phyloP scores from a whole-genome alignment of 441 rosid genomes.

The Biscutella auriculata region DNA sequence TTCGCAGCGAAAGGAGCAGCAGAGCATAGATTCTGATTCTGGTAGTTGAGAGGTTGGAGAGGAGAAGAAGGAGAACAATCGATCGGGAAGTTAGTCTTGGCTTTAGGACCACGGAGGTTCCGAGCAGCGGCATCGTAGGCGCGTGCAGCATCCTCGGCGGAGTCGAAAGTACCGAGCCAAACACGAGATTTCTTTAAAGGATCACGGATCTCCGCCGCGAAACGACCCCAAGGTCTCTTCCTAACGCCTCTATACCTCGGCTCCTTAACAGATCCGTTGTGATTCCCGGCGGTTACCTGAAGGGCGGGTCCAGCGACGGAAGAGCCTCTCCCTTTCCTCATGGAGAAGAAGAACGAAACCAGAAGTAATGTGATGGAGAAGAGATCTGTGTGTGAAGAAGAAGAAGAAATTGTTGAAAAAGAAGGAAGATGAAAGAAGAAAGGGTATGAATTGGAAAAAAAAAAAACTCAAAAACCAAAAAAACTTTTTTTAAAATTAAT shows the following conservation, averaged over 20 bases:
- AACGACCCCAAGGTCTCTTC: constrained; percentile 71
- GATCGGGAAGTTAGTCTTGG: constrained; percentile 64
- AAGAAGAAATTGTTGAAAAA: constrained; percentile 9
- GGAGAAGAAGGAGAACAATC: constrained; percentile 16
- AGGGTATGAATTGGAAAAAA: constrained; percentile 17
- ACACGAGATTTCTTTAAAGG: constrained; percentile 69
- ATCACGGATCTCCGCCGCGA: constrained; percentile 90
- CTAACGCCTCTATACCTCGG: constrained; percentile 70
- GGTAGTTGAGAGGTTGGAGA: constrained; percentile 19
- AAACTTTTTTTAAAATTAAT: not conserved
- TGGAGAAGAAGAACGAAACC: constrained; percentile 8
- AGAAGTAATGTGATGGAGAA: constrained; percentile 10
- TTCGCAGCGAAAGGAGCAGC: constrained; percentile 17
- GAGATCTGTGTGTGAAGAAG: constrained; percentile 17
- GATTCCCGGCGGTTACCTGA: constrained; percentile 22
- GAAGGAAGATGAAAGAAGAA: constrained; percentile 16
- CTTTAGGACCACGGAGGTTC: constrained; percentile 66
- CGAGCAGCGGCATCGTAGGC: constrained; percentile 79
- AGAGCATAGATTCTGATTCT: constrained; percentile 14
- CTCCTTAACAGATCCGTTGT: constrained; percentile 40
- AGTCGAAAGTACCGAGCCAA: constrained; percentile 82
- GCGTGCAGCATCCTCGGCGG: constrained; percentile 72
- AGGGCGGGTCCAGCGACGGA: constrained; percentile 24
- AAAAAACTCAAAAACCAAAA: not conserved
- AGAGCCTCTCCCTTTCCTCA: constrained; percentile 51